Base-by-base conservation (phyloP, 768 basidiomycete species). In the Agrocybe praecox region DNA sequence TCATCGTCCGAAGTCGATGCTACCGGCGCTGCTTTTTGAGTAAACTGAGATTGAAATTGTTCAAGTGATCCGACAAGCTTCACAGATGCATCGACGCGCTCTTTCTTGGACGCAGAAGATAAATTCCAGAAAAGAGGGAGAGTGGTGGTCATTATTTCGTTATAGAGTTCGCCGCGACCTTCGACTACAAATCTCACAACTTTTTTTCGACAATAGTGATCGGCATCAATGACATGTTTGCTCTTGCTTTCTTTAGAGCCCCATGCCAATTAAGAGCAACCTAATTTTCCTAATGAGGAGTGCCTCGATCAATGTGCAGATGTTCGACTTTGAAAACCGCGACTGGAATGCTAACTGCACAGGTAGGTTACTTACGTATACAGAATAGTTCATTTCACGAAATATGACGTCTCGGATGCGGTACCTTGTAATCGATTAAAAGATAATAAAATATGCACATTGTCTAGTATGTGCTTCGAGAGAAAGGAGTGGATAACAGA, bases 121-220 rank as follows among this genome's bases (percentile, higher is more conserved):
- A 98, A 79, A 70, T 94, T 80, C 95, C 95, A 97, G 81, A 95
- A 98, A 32, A 97, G 81, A 14, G 93, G 90, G 53, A 98, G 84
- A 32, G 94, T 96, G 49, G 94, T 94, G 34, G 90, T 84, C 86
- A 94, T 92, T 59, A 65, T 58, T 50, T 58, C 55, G 51, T 52
- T 49, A 49, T 53, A 22, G 21, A 48, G 46, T 36, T 50, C 49
- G 46, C 47, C 56, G 55, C 52, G 52, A 45, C 26, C 32, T 23
- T 24, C 34, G 40, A 42, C 46, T 43, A 18, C n/a, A 46, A 40
- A 33, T 32, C 48, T 18, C 17, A 53, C 24, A 56, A 56, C 60
- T 64, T 64, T 64, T 64, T 64, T 63, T 54, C 19, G 55, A 52
- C 53, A 51, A 44, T 51, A 23, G 49, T 62, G 62, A 63, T 63